Percentiles rank a stretch among this genome's conserved stretches.
These are phyloP conservation scores for Pythium pyrilobum DNA, from an alignment of 352 stramenopile genomes.

Conservation along the genomic window DNA sequence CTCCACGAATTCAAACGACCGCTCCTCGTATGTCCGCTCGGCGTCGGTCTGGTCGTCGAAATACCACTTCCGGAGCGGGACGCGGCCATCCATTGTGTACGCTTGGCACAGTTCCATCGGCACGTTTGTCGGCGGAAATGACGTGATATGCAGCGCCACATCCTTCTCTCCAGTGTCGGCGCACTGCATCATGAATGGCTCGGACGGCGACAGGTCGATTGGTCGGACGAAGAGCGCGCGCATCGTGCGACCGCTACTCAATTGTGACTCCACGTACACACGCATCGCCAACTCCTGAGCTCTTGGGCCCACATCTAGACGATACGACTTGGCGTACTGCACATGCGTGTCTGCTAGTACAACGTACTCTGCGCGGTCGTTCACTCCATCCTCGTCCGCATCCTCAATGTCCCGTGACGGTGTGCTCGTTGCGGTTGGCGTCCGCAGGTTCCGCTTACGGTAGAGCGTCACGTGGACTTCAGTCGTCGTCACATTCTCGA, in stretches of 20 bases:
- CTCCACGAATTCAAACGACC: slow-evolving; percentile 25
- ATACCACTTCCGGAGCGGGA: slow-evolving; percentile 41
- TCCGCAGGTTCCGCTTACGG: not conserved
- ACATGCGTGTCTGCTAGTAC: slow-evolving; percentile 27
- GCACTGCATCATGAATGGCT: slow-evolving; percentile 22
- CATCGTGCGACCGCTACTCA: slow-evolving; percentile 1
- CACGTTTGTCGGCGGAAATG: slow-evolving; percentile 23
- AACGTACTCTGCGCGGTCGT: slow-evolving; percentile 5
- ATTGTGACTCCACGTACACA: slow-evolving; percentile 26
- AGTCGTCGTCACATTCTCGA: slow-evolving; percentile 15
- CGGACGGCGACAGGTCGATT: slow-evolving; percentile 27
- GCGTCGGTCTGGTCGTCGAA: slow-evolving; percentile 33
- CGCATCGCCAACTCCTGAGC: slow-evolving; percentile 22
- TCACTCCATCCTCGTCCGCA: not conserved
- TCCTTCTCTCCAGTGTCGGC: not conserved
- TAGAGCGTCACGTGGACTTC: slow-evolving; percentile 29
- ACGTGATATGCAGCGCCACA: slow-evolving; percentile 2
- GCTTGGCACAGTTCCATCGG: slow-evolving; percentile 23
- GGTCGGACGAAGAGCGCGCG: slow-evolving; percentile 29
- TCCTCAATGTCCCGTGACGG: not conserved
- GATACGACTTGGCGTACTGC: slow-evolving; percentile 22
- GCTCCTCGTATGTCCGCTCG: slow-evolving; percentile 22
- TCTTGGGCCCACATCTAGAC: slow-evolving; percentile 22
- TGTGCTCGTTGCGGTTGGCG: not conserved
- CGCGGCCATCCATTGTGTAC: slow-evolving; percentile 29